Base-by-base conservation (phyloP, 805 yeast species). In the Metschnikowia anglica region DNA sequence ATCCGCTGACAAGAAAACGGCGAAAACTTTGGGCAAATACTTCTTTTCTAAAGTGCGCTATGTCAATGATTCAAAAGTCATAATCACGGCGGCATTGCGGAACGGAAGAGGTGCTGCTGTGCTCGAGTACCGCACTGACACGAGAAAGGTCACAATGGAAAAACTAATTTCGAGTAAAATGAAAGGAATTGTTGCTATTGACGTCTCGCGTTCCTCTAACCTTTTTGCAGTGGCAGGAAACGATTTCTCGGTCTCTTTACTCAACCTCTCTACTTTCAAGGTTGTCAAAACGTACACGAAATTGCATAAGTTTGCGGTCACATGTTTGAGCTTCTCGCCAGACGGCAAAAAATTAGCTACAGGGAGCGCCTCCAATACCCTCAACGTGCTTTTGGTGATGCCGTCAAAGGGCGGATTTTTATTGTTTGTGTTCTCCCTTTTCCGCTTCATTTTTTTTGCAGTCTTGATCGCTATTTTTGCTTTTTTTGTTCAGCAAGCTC, bases 251-350 rank as follows among this genome's bases (percentile, higher is more conserved):
- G 66, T 89, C 10, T 64, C 78, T 1, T 52, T 89, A n/a, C 60
- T 81, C 10, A 73, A 75, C 30, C 59, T 76, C 12, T 65, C 71
- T 2, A 78, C 73, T 47, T 74, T 89, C 46, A 70, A 74, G 32
- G 61, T 74, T 10, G 53, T 79, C 19, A 78, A 74, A 44, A 65
- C 71, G 5, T 66, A 80, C 42, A 74, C 74, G 32, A 77, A 83
- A 47, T 80, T 85, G 41, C 97, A 89, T 60, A 68, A 74, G 7
- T 86, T 86, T 60, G 88, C 95, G 19, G 81, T 88, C 39, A 88
- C 97, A 0, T 74, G 77, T 33, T 79, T 87, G 8, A 68, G 79
- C 2, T 81, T 88, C 46, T 81, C 88, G 4, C 83, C 85, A 11
- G 73, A 79, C 57, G 88, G 90, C 6, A 65, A 76, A 38, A 73